A percentile compares a stretch with the other conserved stretches of the same genome.
phyloP scores from a whole-genome alignment of 129 eudicot genomes.

The Saussurea involucrata region DNA sequence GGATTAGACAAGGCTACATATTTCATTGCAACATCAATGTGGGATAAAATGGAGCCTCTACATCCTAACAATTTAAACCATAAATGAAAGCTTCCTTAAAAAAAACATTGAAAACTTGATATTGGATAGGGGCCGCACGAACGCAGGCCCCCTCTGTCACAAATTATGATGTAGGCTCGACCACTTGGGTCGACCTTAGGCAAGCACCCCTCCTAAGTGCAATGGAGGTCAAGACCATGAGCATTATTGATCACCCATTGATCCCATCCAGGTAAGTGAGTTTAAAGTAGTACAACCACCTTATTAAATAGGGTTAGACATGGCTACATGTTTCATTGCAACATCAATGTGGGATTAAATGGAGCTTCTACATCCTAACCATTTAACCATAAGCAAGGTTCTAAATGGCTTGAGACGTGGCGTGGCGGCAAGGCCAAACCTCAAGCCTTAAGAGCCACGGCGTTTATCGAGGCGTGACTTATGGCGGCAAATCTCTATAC shows the following conservation, averaged over 20 bases:
- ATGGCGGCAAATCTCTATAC: no score
- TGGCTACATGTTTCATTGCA: background rate
- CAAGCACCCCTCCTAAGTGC: constrained; percentile 31
- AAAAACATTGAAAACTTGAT: background rate
- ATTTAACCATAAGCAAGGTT: background rate
- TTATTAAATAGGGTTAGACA: background rate
- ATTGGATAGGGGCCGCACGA: background rate
- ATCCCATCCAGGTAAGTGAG: background rate
- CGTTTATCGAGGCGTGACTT: no score
- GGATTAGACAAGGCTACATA: background rate
- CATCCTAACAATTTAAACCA: background rate
- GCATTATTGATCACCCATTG: background rate
- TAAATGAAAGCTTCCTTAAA: no score
- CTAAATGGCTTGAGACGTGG: no score
- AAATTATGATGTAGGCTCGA: constrained; percentile 41
- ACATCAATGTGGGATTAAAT: background rate
- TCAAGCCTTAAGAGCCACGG: no score
- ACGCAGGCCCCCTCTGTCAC: constrained; percentile 11
- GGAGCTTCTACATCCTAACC: background rate
- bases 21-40: background rate
- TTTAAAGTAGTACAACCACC: background rate
- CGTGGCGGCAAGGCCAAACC: no score
- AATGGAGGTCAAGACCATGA: constrained; percentile 15
- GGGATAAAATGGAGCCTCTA: background rate
- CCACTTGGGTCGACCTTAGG: constrained; percentile 39